Evolutionary conservation across 2,329 filamentous ascomycete genomes (phyloP), one percentile per base, ranked within the genome.

Genomic region (Aureobasidium pullulans): DNA sequence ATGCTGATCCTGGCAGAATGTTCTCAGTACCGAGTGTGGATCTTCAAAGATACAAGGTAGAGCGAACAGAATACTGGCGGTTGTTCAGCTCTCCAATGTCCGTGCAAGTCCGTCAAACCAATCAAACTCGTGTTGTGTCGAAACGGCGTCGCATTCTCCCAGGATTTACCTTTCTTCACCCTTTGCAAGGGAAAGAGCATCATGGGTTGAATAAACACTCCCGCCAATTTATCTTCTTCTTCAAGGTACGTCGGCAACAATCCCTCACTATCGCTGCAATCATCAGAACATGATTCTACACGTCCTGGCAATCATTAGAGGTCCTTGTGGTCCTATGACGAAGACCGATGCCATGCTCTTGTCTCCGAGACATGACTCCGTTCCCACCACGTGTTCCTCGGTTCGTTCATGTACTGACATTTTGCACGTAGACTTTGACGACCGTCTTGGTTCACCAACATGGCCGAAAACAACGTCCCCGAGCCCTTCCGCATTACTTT

Each of bases 401-500:
- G 8, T 8, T 46, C 1, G 15, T 29, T 43, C 28, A 16, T 16
- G 62, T 66, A 77, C 76, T 61, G 77, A 79, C 64, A 75, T 74
- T 59, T 76, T 75, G 0, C 65, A 82, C 68, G 77, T 74, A 70
- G 79, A 76, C 70, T 63, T 69, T 23, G 87, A 87, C 40, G 75
- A 85, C 70, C 75, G 39, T 56, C 52, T 56, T 29, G 39, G 29
- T 28, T 34, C 23, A 66, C 48, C 60, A 43, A 32, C 40, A 72
- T 73, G 68, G 69, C 70, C 62, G 64, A 69, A 61, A 66, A 64
- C 50, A 63, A 69, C 60, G 70, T 76, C 60, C 64, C 70, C 13
- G 79, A 84, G 66, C 84, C 83, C 9, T 82, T 96, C 63, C 85
- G 89, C 62, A 94, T 97, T 69, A 93, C 89, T 65, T 81, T 83